Base-by-base conservation (phyloP, 1,139 yeast species). In the Fermentozyma sake region DNA sequence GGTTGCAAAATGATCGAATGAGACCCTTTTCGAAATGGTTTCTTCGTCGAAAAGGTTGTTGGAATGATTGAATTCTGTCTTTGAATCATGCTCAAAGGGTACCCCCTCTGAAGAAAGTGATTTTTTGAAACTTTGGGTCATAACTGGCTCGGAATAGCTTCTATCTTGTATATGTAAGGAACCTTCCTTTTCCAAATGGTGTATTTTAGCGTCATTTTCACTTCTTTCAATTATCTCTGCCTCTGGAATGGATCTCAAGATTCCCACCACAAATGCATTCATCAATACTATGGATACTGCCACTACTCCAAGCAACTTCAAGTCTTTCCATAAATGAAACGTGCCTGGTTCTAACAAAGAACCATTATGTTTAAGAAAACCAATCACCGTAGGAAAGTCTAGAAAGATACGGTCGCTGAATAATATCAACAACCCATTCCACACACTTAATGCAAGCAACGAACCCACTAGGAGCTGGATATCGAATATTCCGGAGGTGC, bases 31-130 rank as follows among this genome's bases (percentile, higher is more conserved):
- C 4, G 47, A 41, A 12, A 37, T 29, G n/a, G 42, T 27, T 13
- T 38, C 38, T 16, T 38, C 41, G 24, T 44, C 41, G 32, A 46
- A 48, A n/a, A n/a, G n/a, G n/a, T n/a, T n/a, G n/a, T n/a, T n/a
- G n/a, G n/a, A n/a, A n/a, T n/a, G n/a, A n/a, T n/a, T n/a, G n/a
- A n/a, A n/a, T n/a, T n/a, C n/a, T n/a, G n/a, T n/a, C n/a, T n/a
- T n/a, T n/a, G n/a, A n/a, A n/a, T n/a, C n/a, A n/a, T n/a, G n/a
- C n/a, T n/a, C n/a, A n/a, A n/a, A n/a, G n/a, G n/a, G n/a, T n/a
- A n/a, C n/a, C n/a, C n/a, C n/a, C n/a, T n/a, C n/a, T n/a, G n/a
- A n/a, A 12, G 44, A 37, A 4, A 48, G 52, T 4, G 37, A 33
- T 30, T 47, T 47, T 20, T 27, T 28, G 27, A 36, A 38, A 7